A percentile compares a stretch with the other conserved stretches of the same genome.
Evolutionary conservation across 1,284 basidiomycete genomes (phyloP).

Genomic region (Tylopilus orsonianus): DNA sequence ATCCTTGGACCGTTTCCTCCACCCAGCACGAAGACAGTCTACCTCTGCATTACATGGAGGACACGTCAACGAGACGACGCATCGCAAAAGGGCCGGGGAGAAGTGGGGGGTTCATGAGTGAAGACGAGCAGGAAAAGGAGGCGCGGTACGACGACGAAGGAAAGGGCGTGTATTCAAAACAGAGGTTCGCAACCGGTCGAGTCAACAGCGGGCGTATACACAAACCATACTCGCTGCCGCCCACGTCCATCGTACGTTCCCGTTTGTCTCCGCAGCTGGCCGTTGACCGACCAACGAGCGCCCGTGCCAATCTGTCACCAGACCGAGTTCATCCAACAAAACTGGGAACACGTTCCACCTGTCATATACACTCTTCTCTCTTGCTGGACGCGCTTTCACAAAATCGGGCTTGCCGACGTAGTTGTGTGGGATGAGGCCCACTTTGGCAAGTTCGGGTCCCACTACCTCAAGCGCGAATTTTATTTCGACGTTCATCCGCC

Average conservation of each 20-base stretch:
- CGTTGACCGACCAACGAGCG: not conserved
- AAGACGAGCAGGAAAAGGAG: constrained; percentile 39
- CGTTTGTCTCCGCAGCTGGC: constrained; percentile 6
- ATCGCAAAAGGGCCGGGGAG: constrained; percentile 46
- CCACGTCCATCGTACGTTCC: constrained; percentile 65
- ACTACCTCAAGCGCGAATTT: constrained; percentile 95
- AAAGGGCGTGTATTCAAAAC: constrained; percentile 74
- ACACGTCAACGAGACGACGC: constrained; percentile 60
- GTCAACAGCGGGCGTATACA: constrained; percentile 62
- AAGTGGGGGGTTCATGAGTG: constrained; percentile 35
- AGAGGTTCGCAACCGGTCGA: constrained; percentile 44
- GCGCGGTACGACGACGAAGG: constrained; percentile 60
- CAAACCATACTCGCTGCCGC: constrained; percentile 61
- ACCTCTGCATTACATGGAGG: constrained; percentile 73
- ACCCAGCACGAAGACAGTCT: constrained; percentile 51
- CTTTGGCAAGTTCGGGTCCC: constrained; percentile 95
- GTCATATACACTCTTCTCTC: constrained; percentile 89
- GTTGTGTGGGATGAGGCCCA: constrained; percentile 99
- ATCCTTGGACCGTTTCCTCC: constrained; percentile 33
- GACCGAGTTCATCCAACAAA: constrained; percentile 80
- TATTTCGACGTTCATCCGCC: constrained; percentile 99
- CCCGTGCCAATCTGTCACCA: constrained; percentile 29
- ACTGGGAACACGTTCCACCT: constrained; percentile 80
- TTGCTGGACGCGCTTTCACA: constrained; percentile 93
- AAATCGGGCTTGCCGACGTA: constrained; percentile 83